A percentile compares a stretch with the other conserved stretches of the same genome.
Evolutionary conservation across 129 eudicot species (phyloP).

Genomic region (Pittosporum tobira): DNA sequence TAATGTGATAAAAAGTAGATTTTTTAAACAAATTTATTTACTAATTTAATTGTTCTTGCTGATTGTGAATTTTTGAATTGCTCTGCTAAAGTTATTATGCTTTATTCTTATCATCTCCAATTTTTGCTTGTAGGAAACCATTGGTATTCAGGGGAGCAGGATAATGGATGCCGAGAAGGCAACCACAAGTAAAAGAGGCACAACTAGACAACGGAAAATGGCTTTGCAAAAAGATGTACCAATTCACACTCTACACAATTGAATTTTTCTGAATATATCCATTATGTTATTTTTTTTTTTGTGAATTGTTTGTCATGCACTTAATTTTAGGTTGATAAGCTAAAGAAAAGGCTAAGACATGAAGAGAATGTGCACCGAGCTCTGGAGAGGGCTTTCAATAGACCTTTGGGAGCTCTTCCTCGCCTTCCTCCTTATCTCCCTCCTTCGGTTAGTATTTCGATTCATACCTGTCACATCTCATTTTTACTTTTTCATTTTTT

Average conservation of each 20-base stretch:
- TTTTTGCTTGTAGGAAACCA: conserved; percentile 36
- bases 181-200: conserved; percentile 24
- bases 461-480: background rate
- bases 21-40: conserved; percentile 2
- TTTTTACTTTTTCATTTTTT: background rate
- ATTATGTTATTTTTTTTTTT: background rate
- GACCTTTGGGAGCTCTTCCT: conserved; percentile 67
- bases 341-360: conserved; percentile 58
- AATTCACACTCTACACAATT: background rate
- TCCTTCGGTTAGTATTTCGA: conserved; percentile 31
- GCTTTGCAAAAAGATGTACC: conserved; percentile 70
- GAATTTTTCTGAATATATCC: background rate
- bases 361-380: conserved; percentile 79
- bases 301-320: background rate
- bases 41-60: background rate
- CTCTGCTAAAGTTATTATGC: conserved; percentile 17
- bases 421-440: conserved; percentile 80
- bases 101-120: conserved; percentile 41
- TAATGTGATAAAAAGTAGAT: too few species aligned
- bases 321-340: conserved; percentile 53
- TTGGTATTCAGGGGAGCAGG: conserved; percentile 32
- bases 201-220: conserved; percentile 43
- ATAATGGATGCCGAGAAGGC: conserved; percentile 35
- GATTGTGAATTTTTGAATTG: conserved; percentile 6
- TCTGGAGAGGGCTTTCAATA: conserved; percentile 60